phyloP scores from a whole-genome alignment of 345 rosid species.

The Litchi chinensis region DNA sequence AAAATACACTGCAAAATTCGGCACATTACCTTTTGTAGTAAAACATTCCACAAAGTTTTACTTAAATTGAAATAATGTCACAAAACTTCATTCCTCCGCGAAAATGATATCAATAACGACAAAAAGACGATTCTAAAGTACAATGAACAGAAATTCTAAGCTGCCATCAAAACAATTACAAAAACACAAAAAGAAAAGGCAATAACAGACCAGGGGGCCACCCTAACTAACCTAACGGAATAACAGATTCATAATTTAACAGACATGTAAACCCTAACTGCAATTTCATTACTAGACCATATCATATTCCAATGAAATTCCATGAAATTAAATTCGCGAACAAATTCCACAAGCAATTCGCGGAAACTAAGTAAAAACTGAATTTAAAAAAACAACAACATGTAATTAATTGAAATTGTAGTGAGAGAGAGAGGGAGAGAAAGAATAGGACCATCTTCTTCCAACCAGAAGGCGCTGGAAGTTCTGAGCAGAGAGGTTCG shows the following conservation, averaged over 20 bases:
- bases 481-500: conserved; percentile 23
- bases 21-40: too few species aligned
- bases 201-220: not conserved
- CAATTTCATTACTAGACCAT: not conserved
- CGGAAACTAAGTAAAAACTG: not conserved
- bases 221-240: not conserved
- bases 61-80: not conserved
- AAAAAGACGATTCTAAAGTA: not conserved
- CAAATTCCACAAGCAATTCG: not conserved
- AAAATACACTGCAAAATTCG: too few species aligned
- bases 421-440: not conserved
- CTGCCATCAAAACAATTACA: not conserved
- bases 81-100: not conserved
- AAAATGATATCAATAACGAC: not conserved
- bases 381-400: not conserved
- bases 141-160: not conserved
- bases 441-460: conserved; percentile 30
- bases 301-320: conserved; percentile 9
- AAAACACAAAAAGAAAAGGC: not conserved
- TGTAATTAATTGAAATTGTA: not conserved
- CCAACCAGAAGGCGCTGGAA: conserved; percentile 46
- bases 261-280: conserved; percentile 4
- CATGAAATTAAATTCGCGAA: not conserved
- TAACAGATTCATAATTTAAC: not conserved
- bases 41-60: too few species aligned